A percentile compares a stretch with the other conserved stretches of the same genome.
Evolutionary conservation across 164 flowering plant genomes (phyloP).

Genomic region (Kingdonia uniflora): DNA sequence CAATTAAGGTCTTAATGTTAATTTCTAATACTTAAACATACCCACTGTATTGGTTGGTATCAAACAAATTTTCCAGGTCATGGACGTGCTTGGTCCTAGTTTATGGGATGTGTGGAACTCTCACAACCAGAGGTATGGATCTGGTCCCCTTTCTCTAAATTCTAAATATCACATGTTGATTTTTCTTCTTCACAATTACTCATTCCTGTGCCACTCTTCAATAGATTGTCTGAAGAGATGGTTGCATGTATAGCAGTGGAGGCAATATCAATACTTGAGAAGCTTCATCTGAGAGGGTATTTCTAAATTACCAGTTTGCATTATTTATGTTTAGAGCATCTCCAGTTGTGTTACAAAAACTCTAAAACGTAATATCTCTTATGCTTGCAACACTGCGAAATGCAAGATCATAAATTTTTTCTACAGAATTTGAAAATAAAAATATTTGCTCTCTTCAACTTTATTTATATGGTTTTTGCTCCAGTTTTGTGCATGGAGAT

Average conservation of each 20-base stretch:
- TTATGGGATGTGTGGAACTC: slow-evolving; percentile 58
- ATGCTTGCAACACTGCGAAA: too few species aligned
- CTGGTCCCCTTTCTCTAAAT: background rate
- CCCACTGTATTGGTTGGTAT: background rate
- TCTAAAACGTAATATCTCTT: too few species aligned
- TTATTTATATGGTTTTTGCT: background rate
- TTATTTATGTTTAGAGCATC: too few species aligned
- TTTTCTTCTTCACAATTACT: background rate
- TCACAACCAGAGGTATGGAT: slow-evolving; percentile 28
- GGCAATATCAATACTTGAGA: slow-evolving; percentile 46
- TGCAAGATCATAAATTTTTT: too few species aligned
- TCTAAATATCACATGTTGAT: background rate
- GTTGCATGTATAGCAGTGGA: slow-evolving; percentile 59
- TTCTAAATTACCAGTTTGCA: background rate
- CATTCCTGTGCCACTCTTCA: background rate
- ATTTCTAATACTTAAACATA: background rate
- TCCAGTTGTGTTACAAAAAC: too few species aligned
- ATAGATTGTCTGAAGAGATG: slow-evolving; percentile 44
- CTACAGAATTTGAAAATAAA: too few species aligned
- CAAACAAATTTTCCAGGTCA: slow-evolving; percentile 23
- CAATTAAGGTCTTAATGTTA: background rate
- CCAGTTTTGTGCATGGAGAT: slow-evolving; percentile 59
- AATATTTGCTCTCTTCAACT: too few species aligned
- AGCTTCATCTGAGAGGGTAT: slow-evolving; percentile 46
- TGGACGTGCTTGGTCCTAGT: slow-evolving; percentile 60